phyloP scores from a whole-genome alignment of 306 rosid species.

The Trifolium pratense region DNA sequence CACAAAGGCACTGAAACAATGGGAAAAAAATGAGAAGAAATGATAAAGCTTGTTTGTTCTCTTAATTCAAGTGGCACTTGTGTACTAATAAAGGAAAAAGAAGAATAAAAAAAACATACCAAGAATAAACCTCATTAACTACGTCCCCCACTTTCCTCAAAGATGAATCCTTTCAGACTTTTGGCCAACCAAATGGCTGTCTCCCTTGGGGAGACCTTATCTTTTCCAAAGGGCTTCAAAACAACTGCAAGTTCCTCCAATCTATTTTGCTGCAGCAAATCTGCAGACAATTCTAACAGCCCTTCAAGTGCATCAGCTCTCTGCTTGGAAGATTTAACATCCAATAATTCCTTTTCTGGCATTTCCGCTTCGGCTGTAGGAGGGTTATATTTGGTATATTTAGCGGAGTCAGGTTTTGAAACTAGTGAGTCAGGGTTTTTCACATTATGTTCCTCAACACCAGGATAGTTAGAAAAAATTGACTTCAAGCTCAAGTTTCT shows the following conservation, averaged over 20 bases:
- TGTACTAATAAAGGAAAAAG: slow-evolving; percentile 35
- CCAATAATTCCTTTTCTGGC: slow-evolving; percentile 63
- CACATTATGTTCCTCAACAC: slow-evolving; percentile 49
- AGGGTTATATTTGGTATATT: slow-evolving; percentile 44
- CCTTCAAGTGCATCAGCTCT: slow-evolving; percentile 98
- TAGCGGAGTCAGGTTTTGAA: slow-evolving; percentile 53
- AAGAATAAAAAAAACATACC: slow-evolving; percentile 45
- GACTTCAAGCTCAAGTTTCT: slow-evolving; percentile 55
- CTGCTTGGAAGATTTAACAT: slow-evolving; percentile 84
- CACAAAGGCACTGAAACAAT: slow-evolving; percentile 58
- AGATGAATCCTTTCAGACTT: slow-evolving; percentile 93
- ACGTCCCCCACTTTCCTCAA: slow-evolving; percentile 61
- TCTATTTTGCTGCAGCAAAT: slow-evolving; percentile 78
- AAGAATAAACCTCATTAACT: slow-evolving; percentile 47
- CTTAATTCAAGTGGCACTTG: slow-evolving; percentile 50
- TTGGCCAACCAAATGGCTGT: slow-evolving; percentile 97
- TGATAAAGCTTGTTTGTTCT: slow-evolving; percentile 31
- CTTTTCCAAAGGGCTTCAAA: slow-evolving; percentile 90
- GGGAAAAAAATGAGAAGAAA: slow-evolving; percentile 34
- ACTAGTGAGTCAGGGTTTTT: slow-evolving; percentile 43
- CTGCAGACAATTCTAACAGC: slow-evolving; percentile 85
- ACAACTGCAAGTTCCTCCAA: slow-evolving; percentile 86
- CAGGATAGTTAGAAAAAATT: slow-evolving; percentile 48
- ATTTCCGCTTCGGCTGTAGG: slow-evolving; percentile 55
- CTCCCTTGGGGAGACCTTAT: slow-evolving; percentile 91